These are phyloP conservation scores for Chimonanthus praecox DNA, from an alignment of 164 flowering plant species.

Conservation along the genomic window DNA sequence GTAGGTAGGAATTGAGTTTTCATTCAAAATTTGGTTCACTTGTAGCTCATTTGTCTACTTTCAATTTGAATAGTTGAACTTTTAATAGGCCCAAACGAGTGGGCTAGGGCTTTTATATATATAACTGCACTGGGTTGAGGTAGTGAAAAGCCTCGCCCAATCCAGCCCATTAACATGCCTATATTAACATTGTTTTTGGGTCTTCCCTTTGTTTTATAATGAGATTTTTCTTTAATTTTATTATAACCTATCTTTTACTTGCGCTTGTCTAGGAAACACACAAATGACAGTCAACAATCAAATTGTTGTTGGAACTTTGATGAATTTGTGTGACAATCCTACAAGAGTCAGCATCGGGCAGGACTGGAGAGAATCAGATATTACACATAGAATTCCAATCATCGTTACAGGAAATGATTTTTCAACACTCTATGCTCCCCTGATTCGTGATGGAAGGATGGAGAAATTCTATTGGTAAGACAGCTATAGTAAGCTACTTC, in stretches of 20 bases:
- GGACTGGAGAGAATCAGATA: conserved; percentile 80
- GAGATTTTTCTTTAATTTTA: not conserved
- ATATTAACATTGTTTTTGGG: no score
- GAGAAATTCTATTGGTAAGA: conserved; percentile 89
- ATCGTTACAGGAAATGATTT: conserved; percentile 93
- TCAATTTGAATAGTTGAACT: no score
- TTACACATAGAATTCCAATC: conserved; percentile 72
- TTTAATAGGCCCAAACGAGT: no score
- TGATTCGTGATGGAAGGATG: conserved; percentile 99
- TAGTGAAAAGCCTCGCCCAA: no score
- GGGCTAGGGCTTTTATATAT: no score
- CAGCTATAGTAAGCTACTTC: not conserved
- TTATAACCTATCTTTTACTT: not conserved
- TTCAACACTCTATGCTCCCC: conserved; percentile 83
- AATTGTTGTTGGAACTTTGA: conserved; percentile 86
- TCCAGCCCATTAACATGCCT: no score
- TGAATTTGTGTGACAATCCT: conserved; percentile 93
- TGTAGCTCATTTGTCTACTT: no score
- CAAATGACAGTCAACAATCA: conserved; percentile 98
- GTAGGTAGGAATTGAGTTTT: no score
- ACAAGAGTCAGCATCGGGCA: conserved; percentile 94
- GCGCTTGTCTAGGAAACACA: conserved; percentile 58
- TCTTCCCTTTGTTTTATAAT: not conserved
- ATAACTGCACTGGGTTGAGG: no score
- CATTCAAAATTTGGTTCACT: no score